A percentile compares a stretch with the other conserved stretches of the same genome.
Conservation (phyloP, 176 grass and related monocot species). For the Eragrostis curvula region DNA sequence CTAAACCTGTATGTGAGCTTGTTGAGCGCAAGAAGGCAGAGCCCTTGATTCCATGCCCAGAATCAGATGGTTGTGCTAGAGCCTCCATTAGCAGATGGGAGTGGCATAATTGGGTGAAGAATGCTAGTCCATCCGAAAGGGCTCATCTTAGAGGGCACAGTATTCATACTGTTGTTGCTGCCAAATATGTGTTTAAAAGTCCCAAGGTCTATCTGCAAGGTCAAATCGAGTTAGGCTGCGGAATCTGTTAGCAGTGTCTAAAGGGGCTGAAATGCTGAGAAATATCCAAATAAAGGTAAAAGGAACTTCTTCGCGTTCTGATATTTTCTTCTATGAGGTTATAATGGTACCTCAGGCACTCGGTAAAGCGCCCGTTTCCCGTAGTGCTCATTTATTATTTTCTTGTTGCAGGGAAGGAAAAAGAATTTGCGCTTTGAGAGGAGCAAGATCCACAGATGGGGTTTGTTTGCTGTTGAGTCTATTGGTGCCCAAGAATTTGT, state of each 20-base stretch:
- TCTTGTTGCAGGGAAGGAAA: conserved; percentile 77
- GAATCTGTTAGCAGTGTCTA: conserved; percentile 75
- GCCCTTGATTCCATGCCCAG: conserved; percentile 60
- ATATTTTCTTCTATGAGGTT: conserved; percentile 33
- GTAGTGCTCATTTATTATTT: conserved; percentile 24
- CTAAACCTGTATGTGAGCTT: conserved; percentile 54
- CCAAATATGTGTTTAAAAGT: conserved; percentile 35
- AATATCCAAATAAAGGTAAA: conserved; percentile 84
- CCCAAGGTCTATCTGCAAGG: conserved; percentile 81
- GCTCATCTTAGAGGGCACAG: conserved; percentile 71
- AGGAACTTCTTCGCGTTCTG: not conserved
- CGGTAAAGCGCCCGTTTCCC: too few species aligned
- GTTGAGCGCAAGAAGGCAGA: conserved; percentile 56
- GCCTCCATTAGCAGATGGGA: conserved; percentile 84
- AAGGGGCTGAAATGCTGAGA: conserved; percentile 83
- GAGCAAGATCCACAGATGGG: conserved; percentile 99
- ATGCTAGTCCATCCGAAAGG: conserved; percentile 77
- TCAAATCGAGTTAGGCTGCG: conserved; percentile 86
- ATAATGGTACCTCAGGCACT: conserved; percentile 15
- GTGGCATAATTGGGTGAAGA: conserved; percentile 85
- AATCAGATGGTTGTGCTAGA: conserved; percentile 85
- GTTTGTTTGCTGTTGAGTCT: conserved; percentile 81
- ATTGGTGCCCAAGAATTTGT: conserved; percentile 96
- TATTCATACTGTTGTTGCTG: conserved; percentile 48
- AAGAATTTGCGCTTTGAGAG: conserved; percentile 89